Evolutionary conservation across 208 protist genomes (phyloP), one percentile per base, ranked within the genome.

Genomic region (Leishmania tarentolae): DNA sequence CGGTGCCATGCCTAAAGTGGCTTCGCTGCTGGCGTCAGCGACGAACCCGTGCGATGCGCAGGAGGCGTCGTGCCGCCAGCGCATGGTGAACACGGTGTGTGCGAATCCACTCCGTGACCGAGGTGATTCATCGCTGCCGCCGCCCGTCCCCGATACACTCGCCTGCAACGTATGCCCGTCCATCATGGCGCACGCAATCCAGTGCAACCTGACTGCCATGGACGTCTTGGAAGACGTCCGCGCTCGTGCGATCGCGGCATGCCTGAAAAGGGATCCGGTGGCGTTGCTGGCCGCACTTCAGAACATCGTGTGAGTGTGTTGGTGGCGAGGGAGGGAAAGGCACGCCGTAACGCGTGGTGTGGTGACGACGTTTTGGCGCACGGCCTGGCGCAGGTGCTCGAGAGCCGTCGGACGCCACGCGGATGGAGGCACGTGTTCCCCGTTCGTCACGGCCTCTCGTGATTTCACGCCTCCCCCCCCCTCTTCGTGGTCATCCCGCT

Each of bases 181-280:
- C 4, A 44, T 93, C 31, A 85, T 93, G 44, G 75, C 88, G 9
- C 71, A 83, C 57, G 88, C 87, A 4, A 47, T 95, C 0, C 83
- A 88, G 71, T 74, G 88, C 46, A 93, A 91, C 59, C 79, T 90
- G 42, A 73, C 82, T 28, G 80, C 83, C 11, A 90, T 93, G 72
- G 82, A 86, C 17, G 50, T 53, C 59, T 52, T 95, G 59, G 89
- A 93, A 75, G 63, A 81, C 31, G 66, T 76, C 21, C 80, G 91
- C 3, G 61, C 70, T 40, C 59, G 78, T n/a, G 91, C 89, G 24
- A 82, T 95, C 19, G 84, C 86, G 46, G 91, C 91, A 44, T 95
- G 91, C 76, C 57, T 90, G 13, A 88, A 83, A 68, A 87, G 83
- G 59, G 88, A 95, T 68, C 47, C 83, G 2, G 70, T 83, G 4